Percentiles rank a stretch among this genome's conserved stretches.
Evolutionary conservation across 2,329 filamentous ascomycete genomes (phyloP).

Genomic region (Scedosporium apiospermum): DNA sequence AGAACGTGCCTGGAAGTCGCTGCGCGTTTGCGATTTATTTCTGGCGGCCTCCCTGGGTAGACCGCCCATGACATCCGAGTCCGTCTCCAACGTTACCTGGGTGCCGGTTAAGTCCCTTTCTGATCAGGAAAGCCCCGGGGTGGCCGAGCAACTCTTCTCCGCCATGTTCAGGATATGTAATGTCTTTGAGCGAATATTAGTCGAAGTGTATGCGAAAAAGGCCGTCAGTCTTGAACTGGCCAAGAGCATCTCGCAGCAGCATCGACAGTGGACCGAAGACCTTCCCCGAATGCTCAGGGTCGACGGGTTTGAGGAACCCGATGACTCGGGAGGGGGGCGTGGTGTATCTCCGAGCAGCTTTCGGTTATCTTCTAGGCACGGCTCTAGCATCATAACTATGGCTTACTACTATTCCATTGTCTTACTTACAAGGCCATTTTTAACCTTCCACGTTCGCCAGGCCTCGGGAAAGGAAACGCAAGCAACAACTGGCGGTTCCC

Average conservation of each 20-base stretch:
- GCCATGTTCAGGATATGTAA: conserved; percentile 7
- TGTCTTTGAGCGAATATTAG: conserved; percentile 6
- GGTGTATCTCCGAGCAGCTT: too few species aligned
- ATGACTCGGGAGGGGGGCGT: too few species aligned
- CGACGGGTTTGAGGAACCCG: not conserved
- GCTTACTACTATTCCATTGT: conserved; percentile 6
- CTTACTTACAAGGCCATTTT: conserved; percentile 5
- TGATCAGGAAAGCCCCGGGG: not conserved
- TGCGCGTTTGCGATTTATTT: conserved; percentile 6
- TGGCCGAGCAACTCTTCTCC: not conserved
- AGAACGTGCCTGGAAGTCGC: conserved; percentile 6
- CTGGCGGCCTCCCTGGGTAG: conserved; percentile 4
- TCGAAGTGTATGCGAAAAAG: conserved; percentile 6
- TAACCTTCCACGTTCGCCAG: not conserved
- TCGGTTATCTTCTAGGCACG: not conserved
- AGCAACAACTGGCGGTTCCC: not conserved
- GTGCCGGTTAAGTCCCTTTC: not conserved
- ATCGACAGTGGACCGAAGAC: conserved; percentile 3
- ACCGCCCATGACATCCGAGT: conserved; percentile 5
- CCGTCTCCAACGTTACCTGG: conserved; percentile 1
- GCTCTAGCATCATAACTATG: conserved; percentile 3
- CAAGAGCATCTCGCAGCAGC: conserved; percentile 3
- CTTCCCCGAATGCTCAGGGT: conserved; percentile 3
- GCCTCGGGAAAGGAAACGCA: not conserved
- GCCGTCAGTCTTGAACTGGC: conserved; percentile 1